phyloP scores from a whole-genome alignment of 2,329 filamentous ascomycete genomes.

The Diplodia scrobiculata region DNA sequence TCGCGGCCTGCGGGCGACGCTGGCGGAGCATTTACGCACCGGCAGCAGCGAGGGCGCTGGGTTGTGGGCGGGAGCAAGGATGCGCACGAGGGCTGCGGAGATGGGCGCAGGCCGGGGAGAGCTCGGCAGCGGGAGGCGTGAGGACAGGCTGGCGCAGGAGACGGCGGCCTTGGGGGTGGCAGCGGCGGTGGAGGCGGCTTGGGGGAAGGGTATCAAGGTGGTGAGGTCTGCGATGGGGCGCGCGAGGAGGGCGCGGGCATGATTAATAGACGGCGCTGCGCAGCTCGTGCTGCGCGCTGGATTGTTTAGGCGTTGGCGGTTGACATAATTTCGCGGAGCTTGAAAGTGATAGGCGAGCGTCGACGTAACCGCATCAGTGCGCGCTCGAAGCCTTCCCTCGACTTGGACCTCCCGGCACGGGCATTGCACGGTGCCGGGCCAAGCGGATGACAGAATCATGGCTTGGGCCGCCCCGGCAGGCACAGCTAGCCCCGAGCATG shows the following conservation, averaged over 20 bases:
- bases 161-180: background rate
- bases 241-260: slow-evolving; percentile 22
- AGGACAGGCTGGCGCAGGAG: background rate
- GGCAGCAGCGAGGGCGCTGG: background rate
- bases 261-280: slow-evolving; percentile 27
- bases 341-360: slow-evolving; percentile 28
- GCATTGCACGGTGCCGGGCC: slow-evolving; percentile 2
- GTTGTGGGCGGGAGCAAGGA: slow-evolving; percentile 21
- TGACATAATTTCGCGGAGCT: slow-evolving; percentile 28
- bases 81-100: slow-evolving; percentile 13
- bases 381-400: slow-evolving; percentile 8
- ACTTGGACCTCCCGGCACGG: background rate
- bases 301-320: slow-evolving; percentile 26
- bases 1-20: background rate
- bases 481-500: slow-evolving; percentile 9
- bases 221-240: slow-evolving; percentile 10
- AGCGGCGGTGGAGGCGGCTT: background rate
- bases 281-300: slow-evolving; percentile 22
- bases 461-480: slow-evolving; percentile 4
- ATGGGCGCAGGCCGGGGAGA: slow-evolving; percentile 21
- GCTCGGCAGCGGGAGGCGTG: slow-evolving; percentile 15
- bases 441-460: slow-evolving; percentile 24
- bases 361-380: slow-evolving; percentile 28
- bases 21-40: slow-evolving; percentile 3
- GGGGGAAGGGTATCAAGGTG: slow-evolving; percentile 16